Evolutionary conservation across 1,284 basidiomycete species (phyloP).

Genomic region (Termitomyces sp.): DNA sequence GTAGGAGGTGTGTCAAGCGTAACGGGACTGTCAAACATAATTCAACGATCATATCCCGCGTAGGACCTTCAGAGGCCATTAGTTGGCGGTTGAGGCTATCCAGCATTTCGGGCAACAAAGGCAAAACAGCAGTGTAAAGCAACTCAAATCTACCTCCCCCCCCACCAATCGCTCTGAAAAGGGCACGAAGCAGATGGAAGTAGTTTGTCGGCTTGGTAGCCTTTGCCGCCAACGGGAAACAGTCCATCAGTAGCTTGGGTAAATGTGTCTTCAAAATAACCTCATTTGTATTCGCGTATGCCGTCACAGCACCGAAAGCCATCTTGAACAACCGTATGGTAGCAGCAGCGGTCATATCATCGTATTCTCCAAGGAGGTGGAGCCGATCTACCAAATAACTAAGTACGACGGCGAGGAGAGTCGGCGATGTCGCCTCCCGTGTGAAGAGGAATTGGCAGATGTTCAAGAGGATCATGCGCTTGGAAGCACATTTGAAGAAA

Average conservation of each 20-base stretch:
- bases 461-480: conserved; percentile 78
- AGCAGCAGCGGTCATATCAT: conserved; percentile 76
- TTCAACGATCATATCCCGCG: conserved; percentile 92
- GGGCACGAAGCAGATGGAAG: conserved; percentile 88
- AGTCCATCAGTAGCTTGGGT: conserved; percentile 94
- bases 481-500: conserved; percentile 77
- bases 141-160: conserved; percentile 92
- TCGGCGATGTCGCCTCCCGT: conserved; percentile 82
- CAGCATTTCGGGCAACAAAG: conserved; percentile 94
- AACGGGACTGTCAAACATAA: conserved; percentile 96
- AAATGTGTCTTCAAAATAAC: conserved; percentile 90
- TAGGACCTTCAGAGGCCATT: conserved; percentile 71
- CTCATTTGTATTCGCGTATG: conserved; percentile 81
- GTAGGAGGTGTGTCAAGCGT: conserved; percentile 92
- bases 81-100: conserved; percentile 92
- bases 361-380: conserved; percentile 81
- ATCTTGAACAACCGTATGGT: conserved; percentile 95
- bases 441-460: conserved; percentile 86
- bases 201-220: conserved; percentile 90
- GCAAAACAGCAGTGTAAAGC: conserved; percentile 95
- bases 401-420: conserved; percentile 90
- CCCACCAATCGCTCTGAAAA: conserved; percentile 96
- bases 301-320: conserved; percentile 87
- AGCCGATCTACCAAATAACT: conserved; percentile 84
- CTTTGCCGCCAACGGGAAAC: conserved; percentile 91